phyloP scores from a whole-genome alignment of 1,284 basidiomycete genomes.

The Sphaerobolus stellatus region DNA sequence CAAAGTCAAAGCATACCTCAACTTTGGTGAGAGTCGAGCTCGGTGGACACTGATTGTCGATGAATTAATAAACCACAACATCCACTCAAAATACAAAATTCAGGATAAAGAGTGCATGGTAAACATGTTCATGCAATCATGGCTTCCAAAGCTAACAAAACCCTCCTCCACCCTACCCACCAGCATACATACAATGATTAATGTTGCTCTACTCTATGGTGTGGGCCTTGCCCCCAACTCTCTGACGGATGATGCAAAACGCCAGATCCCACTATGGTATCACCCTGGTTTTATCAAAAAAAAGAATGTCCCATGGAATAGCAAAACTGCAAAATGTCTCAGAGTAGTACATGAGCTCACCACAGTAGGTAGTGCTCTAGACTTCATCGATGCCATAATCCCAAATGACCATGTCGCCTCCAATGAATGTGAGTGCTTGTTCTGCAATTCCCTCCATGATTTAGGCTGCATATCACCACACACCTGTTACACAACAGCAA shows the following conservation, averaged over 20 bases:
- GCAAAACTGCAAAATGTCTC: background rate
- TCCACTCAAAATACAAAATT: background rate
- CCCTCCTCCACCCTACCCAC: background rate
- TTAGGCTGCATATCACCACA: background rate
- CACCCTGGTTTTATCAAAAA: background rate
- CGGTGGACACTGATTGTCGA: slow-evolving; percentile 17
- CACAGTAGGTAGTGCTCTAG: background rate
- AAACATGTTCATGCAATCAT: background rate
- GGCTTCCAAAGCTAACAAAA: background rate
- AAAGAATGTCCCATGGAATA: background rate
- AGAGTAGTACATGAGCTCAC: background rate
- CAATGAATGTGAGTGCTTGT: too few species aligned
- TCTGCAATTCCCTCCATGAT: too few species aligned
- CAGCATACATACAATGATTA: background rate
- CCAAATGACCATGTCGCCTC: background rate
- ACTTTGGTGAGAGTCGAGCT: slow-evolving; percentile 1
- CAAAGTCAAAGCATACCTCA: slow-evolving; percentile 18
- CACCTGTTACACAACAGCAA: background rate
- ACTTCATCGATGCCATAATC: background rate
- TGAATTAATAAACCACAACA: background rate
- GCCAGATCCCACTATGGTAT: background rate
- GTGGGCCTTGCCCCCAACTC: background rate
- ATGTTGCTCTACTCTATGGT: background rate
- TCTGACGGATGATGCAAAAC: background rate
- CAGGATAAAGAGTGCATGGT: background rate